Evolutionary conservation across 2,329 filamentous ascomycete species (phyloP).

Genomic region (Fusarium staphyleae): DNA sequence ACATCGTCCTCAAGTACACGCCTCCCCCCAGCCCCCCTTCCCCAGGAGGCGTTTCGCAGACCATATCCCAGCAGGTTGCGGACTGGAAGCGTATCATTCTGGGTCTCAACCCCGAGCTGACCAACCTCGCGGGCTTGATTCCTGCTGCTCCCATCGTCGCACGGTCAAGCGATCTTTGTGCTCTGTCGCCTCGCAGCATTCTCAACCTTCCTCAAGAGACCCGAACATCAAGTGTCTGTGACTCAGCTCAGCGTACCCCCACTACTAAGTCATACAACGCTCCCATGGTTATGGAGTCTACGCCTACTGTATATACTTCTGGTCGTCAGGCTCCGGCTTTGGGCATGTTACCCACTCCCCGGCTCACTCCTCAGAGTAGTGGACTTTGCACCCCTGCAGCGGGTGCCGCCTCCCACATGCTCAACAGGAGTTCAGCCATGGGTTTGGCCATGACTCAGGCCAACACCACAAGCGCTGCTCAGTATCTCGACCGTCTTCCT

Average conservation of each 20-base stretch:
- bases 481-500: constrained; percentile 62
- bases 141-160: constrained; percentile 43
- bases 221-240: constrained; percentile 44
- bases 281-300: constrained; percentile 57
- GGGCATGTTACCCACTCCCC: constrained; percentile 64
- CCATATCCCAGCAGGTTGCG: constrained; percentile 55
- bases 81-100: constrained; percentile 68
- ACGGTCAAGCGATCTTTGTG: constrained; percentile 47
- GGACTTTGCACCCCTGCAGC: constrained; percentile 67
- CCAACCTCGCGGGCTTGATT: constrained; percentile 64
- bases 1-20: constrained; percentile 86
- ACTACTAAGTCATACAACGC: constrained; percentile 52
- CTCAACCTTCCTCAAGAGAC: constrained; percentile 53
- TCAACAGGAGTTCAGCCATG: constrained; percentile 63
- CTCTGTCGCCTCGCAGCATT: constrained; percentile 53
- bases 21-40: constrained; percentile 70
- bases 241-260: constrained; percentile 50
- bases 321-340: constrained; percentile 60
- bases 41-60: constrained; percentile 54
- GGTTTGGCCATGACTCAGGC: constrained; percentile 66
- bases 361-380: constrained; percentile 62
- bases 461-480: constrained; percentile 53
- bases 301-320: constrained; percentile 53
- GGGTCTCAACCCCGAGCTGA: constrained; percentile 62
- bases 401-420: constrained; percentile 59